phyloP scores from a whole-genome alignment of 2,329 filamentous ascomycete genomes.

The Monosporascus sp. region DNA sequence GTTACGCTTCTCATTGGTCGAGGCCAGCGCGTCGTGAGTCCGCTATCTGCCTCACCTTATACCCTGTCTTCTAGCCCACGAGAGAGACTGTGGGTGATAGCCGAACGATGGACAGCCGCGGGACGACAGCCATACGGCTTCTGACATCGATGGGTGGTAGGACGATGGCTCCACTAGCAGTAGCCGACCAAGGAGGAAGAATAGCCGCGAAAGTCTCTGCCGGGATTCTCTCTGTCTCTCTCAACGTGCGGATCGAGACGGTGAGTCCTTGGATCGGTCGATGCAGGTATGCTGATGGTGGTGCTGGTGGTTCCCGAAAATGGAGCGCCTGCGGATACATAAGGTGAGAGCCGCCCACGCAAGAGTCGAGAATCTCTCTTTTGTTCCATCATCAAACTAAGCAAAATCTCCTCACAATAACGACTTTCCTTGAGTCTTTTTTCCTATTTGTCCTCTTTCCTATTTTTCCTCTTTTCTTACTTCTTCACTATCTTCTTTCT shows the following conservation, averaged over 20 bases:
- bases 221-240: not conserved
- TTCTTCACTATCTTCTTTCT: conserved; percentile 21
- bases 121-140: too few species aligned
- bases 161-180: not conserved
- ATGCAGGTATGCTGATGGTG: not conserved
- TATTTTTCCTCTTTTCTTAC: conserved; percentile 17
- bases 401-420: conserved; percentile 10
- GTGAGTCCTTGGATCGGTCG: not conserved
- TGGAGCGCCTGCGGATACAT: conserved; percentile 13
- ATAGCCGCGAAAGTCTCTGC: not conserved
- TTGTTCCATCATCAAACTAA: conserved; percentile 14
- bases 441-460: conserved; percentile 17
- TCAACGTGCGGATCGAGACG: not conserved
- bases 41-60: conserved; percentile 17
- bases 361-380: conserved; percentile 3
- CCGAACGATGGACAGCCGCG: not conserved
- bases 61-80: not conserved
- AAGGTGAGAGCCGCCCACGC: conserved; percentile 11
- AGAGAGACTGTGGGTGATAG: not conserved
- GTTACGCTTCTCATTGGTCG: conserved; percentile 16
- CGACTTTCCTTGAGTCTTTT: conserved; percentile 24
- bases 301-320: not conserved
- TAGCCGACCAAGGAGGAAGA: not conserved
- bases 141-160: too few species aligned
- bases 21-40: conserved; percentile 22